Evolutionary conservation across 805 yeast species (phyloP), one percentile per base, ranked within the genome.

Genomic region (Saturnispora sanitii): DNA sequence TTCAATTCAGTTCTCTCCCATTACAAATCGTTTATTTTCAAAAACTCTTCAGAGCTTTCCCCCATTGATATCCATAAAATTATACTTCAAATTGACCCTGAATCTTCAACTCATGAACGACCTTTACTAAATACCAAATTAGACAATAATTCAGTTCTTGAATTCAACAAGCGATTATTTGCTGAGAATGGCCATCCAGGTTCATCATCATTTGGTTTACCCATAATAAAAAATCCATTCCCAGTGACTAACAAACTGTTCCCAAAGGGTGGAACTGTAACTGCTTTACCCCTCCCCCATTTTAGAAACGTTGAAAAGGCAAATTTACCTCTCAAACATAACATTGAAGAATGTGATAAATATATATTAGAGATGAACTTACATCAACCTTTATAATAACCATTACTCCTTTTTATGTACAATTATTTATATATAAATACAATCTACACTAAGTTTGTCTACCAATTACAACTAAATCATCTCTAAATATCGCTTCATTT

Each of bases 251-350:
- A 34, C 16, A 13, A 29, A 21, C 16, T 34, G 6, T 11, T 12
- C 7, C 6, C n/a, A 6, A 27, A 7, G 7, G n/a, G n/a, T 7
- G 20, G 20, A 9, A 40, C 20, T 17, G 28, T 34, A 12, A 19
- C 29, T 13, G 53, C 58, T 1, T 61, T 67, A 6, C 49, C 58
- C 2, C 43, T 77, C 18, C 90, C 88, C 2, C 62, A 67, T 4
- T 79, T 79, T 55, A 73, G 68, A 46, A 76, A 77, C 51, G 75
- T 79, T 7, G 88, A 82, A 48, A 77, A 74, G 53, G 81, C 83
- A 4, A 63, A 64, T 40, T n/a, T n/a, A n/a, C n/a, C n/a, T n/a
- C n/a, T n/a, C n/a, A n/a, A n/a, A n/a, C n/a, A n/a, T n/a, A n/a
- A n/a, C n/a, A n/a, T n/a, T n/a, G n/a, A n/a, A n/a, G n/a, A n/a